Conservation (phyloP, 805 yeast genomes). For the Yamadazyma sp. region DNA sequence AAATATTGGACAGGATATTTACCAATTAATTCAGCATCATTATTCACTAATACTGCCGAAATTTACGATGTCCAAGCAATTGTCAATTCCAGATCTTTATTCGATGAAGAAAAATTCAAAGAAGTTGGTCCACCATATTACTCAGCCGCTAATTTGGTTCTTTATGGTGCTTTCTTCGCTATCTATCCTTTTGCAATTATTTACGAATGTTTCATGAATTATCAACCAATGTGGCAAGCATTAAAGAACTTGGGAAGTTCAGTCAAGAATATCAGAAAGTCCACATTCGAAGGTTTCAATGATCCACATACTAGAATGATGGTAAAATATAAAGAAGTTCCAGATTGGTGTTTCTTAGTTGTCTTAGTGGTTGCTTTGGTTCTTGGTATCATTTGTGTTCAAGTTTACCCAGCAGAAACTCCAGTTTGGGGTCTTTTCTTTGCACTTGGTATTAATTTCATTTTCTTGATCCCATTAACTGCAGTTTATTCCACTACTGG, state of each 20-base stretch:
- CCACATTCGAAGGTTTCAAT: slow-evolving; percentile 15
- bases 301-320: slow-evolving; percentile 31
- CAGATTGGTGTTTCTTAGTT: slow-evolving; percentile 29
- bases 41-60: slow-evolving; percentile 50
- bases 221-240: slow-evolving; percentile 14
- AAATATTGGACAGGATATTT: slow-evolving; percentile 22
- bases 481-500: slow-evolving; percentile 49
- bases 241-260: slow-evolving; percentile 9
- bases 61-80: slow-evolving; percentile 41
- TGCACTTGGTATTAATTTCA: slow-evolving; percentile 46
- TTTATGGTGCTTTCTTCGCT: slow-evolving; percentile 27
- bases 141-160: slow-evolving; percentile 26
- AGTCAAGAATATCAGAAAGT: slow-evolving; percentile 11
- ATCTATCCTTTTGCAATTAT: slow-evolving; percentile 23
- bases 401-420: slow-evolving; percentile 40
- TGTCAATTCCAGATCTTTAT: slow-evolving; percentile 31
- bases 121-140: slow-evolving; percentile 28
- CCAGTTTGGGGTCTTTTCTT: slow-evolving; percentile 62
- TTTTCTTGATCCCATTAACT: slow-evolving; percentile 52
- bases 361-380: slow-evolving; percentile 26
- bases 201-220: slow-evolving; percentile 12
- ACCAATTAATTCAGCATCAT: slow-evolving; percentile 41
- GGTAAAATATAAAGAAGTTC: slow-evolving; percentile 33
- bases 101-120: slow-evolving; percentile 21
- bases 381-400: slow-evolving; percentile 28